These are phyloP conservation scores for Rhodotorula sp. DNA, from an alignment of 1,284 basidiomycete species.

Conservation along the genomic window DNA sequence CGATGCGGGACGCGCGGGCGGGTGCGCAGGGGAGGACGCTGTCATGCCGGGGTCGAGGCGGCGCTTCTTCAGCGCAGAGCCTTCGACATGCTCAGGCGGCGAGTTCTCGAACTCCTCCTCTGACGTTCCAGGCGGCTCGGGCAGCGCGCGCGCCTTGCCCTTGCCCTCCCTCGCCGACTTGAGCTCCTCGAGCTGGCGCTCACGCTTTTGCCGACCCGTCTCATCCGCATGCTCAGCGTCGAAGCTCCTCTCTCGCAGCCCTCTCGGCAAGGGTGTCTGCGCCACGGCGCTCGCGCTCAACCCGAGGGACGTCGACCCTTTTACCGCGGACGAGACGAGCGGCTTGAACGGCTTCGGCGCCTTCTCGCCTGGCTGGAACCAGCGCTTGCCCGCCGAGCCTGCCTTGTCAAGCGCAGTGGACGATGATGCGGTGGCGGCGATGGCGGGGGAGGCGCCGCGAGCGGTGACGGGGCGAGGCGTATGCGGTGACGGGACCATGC, in stretches of 20 bases:
- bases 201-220: not conserved
- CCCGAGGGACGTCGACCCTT: not conserved
- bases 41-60: not conserved
- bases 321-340: not conserved
- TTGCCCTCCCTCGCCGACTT: not conserved
- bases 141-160: not conserved
- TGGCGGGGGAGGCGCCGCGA: not conserved
- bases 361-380: not conserved
- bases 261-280: not conserved
- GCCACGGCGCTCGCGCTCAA: not conserved
- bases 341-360: constrained; percentile 21
- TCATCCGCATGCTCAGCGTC: not conserved
- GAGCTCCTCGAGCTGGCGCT: not conserved
- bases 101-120: constrained; percentile 11
- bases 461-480: not conserved
- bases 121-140: not conserved
- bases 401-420: not conserved
- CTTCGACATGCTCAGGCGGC: not conserved
- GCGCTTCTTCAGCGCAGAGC: not conserved
- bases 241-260: not conserved
- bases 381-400: not conserved
- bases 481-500: not conserved
- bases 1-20: not conserved
- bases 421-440: not conserved
- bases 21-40: not conserved